These are phyloP conservation scores for Cylindrotheca fusiformis DNA, from an alignment of 108 stramenopile genomes.

Conservation along the genomic window DNA sequence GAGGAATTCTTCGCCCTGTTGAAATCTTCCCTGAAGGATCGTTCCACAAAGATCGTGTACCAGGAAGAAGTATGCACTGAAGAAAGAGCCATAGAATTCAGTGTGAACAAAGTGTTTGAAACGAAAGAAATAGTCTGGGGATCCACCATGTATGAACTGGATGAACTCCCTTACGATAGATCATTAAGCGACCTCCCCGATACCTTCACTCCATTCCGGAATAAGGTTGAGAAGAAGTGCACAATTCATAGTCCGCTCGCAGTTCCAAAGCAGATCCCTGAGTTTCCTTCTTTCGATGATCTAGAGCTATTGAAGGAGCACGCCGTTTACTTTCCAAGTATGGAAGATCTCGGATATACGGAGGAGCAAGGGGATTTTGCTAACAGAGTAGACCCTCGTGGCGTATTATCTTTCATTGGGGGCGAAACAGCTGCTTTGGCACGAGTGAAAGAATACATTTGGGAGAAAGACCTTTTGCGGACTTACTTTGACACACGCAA, in stretches of 20 bases:
- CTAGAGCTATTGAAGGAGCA: conserved; percentile 12
- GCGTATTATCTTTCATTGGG: conserved; percentile 83
- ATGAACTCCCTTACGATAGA: conserved; percentile 76
- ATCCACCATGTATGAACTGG: conserved; percentile 83
- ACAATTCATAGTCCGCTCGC: conserved; percentile 61
- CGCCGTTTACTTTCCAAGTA: conserved; percentile 49
- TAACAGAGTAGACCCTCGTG: conserved; percentile 47
- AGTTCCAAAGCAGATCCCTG: conserved; percentile 48
- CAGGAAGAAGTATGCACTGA: conserved; percentile 81
- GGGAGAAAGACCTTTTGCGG: conserved; percentile 82
- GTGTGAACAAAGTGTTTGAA: conserved; percentile 22
- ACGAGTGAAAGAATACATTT: conserved; percentile 89
- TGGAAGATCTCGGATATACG: conserved; percentile 76
- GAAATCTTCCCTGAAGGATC: conserved; percentile 9
- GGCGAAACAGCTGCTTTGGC: conserved; percentile 90
- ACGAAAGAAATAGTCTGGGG: conserved; percentile 78
- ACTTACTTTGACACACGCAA: conserved; percentile 96
- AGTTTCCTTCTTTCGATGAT: conserved; percentile 26
- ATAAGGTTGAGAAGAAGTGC: conserved; percentile 85
- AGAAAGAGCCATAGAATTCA: conserved; percentile 57
- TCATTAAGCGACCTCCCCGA: conserved; percentile 73
- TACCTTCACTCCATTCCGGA: conserved; percentile 90
- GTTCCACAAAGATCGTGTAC: conserved; percentile 33
- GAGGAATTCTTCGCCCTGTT: conserved; percentile 52
- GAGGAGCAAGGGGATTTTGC: conserved; percentile 48